Evolutionary conservation across 2,329 filamentous ascomycete genomes (phyloP).

Genomic region (Cytospora leucostoma): DNA sequence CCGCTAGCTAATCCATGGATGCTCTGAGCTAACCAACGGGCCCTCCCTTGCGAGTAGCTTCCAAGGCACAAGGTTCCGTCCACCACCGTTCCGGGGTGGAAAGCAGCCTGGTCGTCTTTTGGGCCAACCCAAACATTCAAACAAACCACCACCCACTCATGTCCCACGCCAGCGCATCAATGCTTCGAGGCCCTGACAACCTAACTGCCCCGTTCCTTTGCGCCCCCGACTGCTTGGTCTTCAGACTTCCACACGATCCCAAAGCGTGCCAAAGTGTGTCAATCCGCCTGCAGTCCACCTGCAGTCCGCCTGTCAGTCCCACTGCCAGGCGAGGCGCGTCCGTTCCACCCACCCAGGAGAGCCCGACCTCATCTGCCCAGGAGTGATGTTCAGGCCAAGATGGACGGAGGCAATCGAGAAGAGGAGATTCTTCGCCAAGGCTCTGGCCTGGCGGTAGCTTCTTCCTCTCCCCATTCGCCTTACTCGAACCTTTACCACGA

Average conservation of each 20-base stretch:
- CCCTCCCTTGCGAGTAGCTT: slow-evolving; percentile 22
- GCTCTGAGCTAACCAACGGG: slow-evolving; percentile 7
- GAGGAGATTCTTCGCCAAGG: slow-evolving; percentile 41
- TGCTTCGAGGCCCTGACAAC: slow-evolving; percentile 43
- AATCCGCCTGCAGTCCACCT: slow-evolving; percentile 8
- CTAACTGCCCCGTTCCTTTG: slow-evolving; percentile 24
- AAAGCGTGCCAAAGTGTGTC: slow-evolving; percentile 2
- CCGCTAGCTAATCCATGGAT: background rate
- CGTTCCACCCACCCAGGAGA: slow-evolving; percentile 23
- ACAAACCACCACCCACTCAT: slow-evolving; percentile 37
- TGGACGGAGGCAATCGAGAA: slow-evolving; percentile 51
- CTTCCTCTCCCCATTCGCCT: slow-evolving; percentile 34
- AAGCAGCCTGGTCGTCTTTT: slow-evolving; percentile 22
- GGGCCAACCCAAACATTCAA: slow-evolving; percentile 28
- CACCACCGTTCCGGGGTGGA: slow-evolving; percentile 17
- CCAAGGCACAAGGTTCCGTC: slow-evolving; percentile 11
- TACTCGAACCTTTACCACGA: slow-evolving; percentile 35
- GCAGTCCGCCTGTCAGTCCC: slow-evolving; percentile 10
- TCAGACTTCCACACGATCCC: slow-evolving; percentile 34
- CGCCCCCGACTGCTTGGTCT: slow-evolving; percentile 44
- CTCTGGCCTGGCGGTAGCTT: slow-evolving; percentile 37
- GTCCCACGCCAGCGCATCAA: slow-evolving; percentile 49
- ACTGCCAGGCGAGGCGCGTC: slow-evolving; percentile 20
- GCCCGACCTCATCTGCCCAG: slow-evolving; percentile 23
- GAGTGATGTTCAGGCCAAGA: slow-evolving; percentile 46